Conservation (phyloP, 345 rosid genomes). For the Acer campestre region DNA sequence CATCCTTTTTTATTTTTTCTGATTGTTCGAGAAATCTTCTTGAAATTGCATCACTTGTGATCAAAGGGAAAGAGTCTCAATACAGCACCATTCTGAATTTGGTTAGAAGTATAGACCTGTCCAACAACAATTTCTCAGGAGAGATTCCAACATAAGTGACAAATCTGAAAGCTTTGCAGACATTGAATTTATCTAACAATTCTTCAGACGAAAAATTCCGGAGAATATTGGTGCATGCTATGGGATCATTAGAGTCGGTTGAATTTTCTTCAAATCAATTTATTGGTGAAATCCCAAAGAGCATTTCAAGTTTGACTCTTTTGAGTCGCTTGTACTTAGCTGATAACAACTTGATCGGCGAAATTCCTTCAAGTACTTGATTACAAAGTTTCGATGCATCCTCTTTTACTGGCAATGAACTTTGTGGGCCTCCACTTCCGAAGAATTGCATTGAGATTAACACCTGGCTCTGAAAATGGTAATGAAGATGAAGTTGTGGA, state of each 20-base stretch:
- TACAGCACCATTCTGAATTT: conserved; percentile 3
- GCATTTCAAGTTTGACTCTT: conserved; percentile 13
- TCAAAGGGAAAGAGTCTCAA: not conserved
- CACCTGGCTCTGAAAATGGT: too few species aligned
- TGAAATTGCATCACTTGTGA: not conserved
- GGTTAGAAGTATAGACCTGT: conserved; percentile 2
- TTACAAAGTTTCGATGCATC: not conserved
- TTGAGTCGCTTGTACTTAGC: conserved; percentile 3
- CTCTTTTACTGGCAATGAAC: not conserved
- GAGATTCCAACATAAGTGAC: conserved; percentile 2
- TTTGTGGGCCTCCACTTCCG: not conserved
- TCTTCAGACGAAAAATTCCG: conserved; percentile 20
- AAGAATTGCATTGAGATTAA: not conserved
- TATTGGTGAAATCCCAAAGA: conserved; percentile 22
- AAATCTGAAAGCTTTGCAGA: not conserved
- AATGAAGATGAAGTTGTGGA: too few species aligned
- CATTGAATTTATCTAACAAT: conserved; percentile 24
- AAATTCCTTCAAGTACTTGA: conserved; percentile 22
- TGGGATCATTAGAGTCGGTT: conserved; percentile 5
- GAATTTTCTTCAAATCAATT: conserved; percentile 22
- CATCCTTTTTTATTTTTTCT: too few species aligned
- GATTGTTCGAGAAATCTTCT: not conserved
- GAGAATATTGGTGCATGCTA: conserved; percentile 8
- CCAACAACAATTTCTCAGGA: not conserved
- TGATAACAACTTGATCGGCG: conserved; percentile 8